Evolutionary conservation across 352 stramenopile species (phyloP).

Genomic region (Pythium graminicola): DNA sequence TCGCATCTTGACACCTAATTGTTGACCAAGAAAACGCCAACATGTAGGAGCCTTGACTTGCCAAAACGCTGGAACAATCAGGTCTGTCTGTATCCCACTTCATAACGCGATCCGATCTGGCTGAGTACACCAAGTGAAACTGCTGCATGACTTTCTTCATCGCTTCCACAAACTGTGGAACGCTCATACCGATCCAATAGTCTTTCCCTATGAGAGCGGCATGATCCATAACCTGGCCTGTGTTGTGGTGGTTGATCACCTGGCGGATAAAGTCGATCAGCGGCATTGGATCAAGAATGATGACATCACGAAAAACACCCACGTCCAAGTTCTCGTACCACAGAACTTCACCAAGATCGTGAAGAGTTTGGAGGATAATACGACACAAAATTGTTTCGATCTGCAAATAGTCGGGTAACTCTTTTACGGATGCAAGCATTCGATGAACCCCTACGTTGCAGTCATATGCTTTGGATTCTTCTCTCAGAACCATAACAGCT

Average conservation of each 20-base stretch:
- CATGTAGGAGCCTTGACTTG: neutral
- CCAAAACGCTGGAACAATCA: slow-evolving; percentile 6
- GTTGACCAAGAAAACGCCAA: neutral
- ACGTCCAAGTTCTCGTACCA: slow-evolving; percentile 12
- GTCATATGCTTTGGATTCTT: neutral
- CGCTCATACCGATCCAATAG: neutral
- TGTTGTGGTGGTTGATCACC: slow-evolving; percentile 8
- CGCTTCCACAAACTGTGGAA: slow-evolving; percentile 2
- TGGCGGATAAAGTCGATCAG: slow-evolving; percentile 14
- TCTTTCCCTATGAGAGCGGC: neutral
- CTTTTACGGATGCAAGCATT: neutral
- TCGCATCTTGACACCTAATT: neutral
- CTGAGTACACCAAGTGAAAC: slow-evolving; percentile 5
- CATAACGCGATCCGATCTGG: neutral
- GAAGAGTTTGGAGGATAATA: slow-evolving; percentile 10
- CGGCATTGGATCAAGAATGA: slow-evolving; percentile 7
- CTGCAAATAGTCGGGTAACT: neutral
- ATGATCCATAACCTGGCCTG: neutral
- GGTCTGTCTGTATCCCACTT: slow-evolving; percentile 13
- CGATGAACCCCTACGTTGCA: neutral
- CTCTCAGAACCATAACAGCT: neutral
- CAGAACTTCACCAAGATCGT: slow-evolving; percentile 15
- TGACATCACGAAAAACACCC: neutral
- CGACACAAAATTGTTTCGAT: neutral
- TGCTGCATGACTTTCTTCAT: slow-evolving; percentile 21